Conservation (phyloP, 495 filamentous ascomycete genomes). For the Lepidopterella palustris region DNA sequence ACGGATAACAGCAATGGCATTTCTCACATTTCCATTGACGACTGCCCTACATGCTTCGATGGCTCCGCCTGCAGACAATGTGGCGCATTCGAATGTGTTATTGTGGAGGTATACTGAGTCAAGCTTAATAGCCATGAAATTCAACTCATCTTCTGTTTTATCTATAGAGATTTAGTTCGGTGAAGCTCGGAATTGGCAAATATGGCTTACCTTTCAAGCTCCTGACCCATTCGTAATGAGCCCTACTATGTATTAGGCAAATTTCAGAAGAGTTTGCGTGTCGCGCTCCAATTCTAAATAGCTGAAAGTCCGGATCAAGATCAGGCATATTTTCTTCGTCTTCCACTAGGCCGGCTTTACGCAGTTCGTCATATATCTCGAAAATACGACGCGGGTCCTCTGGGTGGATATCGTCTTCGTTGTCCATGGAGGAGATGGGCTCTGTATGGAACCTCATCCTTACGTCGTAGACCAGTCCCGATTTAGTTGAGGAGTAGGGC, state of each 20-base stretch:
- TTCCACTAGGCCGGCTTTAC: conserved; percentile 66
- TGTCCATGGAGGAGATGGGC: conserved; percentile 41
- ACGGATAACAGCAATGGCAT: conserved; percentile 89
- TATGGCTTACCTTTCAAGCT: conserved; percentile 45
- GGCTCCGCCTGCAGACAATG: conserved; percentile 84
- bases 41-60: conserved; percentile 91
- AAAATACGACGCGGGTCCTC: conserved; percentile 89
- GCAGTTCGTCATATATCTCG: conserved; percentile 80
- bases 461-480: conserved; percentile 76
- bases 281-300: conserved; percentile 70
- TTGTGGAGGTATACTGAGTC: conserved; percentile 89
- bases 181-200: neutral
- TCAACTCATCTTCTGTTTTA: conserved; percentile 55
- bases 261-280: conserved; percentile 72
- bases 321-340: conserved; percentile 44
- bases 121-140: conserved; percentile 54
- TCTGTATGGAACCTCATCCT: conserved; percentile 92
- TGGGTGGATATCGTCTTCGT: conserved; percentile 65
- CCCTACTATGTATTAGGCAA: conserved; percentile 62
- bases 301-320: conserved; percentile 48
- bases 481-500: conserved; percentile 40
- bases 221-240: conserved; percentile 72
- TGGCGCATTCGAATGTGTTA: conserved; percentile 69
- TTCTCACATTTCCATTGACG: conserved; percentile 71
- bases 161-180: conserved; percentile 30